Evolutionary conservation across 2,329 filamentous ascomycete genomes (phyloP).

Genomic region (Scedosporium aurantiacum): DNA sequence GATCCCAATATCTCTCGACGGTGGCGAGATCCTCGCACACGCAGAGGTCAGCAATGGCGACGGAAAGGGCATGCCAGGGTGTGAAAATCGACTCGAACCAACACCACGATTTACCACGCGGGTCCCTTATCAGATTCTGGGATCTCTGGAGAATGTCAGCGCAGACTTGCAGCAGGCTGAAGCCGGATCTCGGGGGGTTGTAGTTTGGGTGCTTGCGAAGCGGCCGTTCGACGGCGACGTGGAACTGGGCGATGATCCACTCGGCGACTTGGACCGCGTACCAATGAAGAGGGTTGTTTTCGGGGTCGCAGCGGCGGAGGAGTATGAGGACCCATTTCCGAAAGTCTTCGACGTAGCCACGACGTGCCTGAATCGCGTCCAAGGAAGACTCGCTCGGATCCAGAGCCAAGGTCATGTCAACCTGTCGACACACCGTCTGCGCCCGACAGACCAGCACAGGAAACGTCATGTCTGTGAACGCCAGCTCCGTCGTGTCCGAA

Average conservation of each 20-base stretch:
- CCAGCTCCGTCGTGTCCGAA: background rate
- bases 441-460: background rate
- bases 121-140: background rate
- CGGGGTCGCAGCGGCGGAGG: background rate
- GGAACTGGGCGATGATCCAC: conserved; percentile 2
- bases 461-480: conserved; percentile 3
- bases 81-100: background rate
- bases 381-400: background rate
- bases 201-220: background rate
- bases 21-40: background rate
- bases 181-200: background rate
- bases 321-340: background rate
- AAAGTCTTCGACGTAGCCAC: background rate
- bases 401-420: background rate
- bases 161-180: background rate
- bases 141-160: background rate
- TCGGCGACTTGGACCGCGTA: background rate
- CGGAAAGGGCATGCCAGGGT: background rate
- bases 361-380: background rate
- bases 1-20: background rate
- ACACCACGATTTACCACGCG: background rate
- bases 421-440: background rate
- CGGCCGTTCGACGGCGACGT: background rate
- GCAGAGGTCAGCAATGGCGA: background rate
- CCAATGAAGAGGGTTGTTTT: background rate